A percentile compares a stretch with the other conserved stretches of the same genome.
phyloP scores from a whole-genome alignment of 495 filamentous ascomycete species.

The Trichocladium uniseriatum region DNA sequence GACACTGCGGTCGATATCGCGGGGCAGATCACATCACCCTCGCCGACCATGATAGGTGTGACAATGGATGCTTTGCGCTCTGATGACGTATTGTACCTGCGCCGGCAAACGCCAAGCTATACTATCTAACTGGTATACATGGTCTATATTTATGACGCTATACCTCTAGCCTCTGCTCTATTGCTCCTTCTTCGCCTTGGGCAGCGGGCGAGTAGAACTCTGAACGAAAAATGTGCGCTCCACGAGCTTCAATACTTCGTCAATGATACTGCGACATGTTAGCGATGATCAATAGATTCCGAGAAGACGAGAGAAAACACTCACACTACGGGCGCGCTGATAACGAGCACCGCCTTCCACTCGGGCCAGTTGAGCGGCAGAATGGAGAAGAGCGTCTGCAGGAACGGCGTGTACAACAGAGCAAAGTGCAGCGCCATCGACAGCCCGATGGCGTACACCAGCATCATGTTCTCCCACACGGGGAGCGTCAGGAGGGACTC shows the following conservation, averaged over 20 bases:
- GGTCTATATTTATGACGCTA: slow-evolving; percentile 15
- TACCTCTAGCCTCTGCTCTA: slow-evolving; percentile 6
- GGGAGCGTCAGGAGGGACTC: slow-evolving; percentile 91
- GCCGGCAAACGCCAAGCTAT: not conserved
- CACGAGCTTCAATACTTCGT: slow-evolving; percentile 75
- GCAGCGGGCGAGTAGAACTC: slow-evolving; percentile 17
- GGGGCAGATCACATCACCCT: not conserved
- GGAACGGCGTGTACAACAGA: slow-evolving; percentile 82
- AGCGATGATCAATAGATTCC: slow-evolving; percentile 17
- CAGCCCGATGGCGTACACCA: slow-evolving; percentile 85
- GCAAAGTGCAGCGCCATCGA: slow-evolving; percentile 97
- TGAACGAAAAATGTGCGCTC: slow-evolving; percentile 58
- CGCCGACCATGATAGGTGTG: not conserved
- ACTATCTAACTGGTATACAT: slow-evolving; percentile 13
- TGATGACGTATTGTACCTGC: not conserved
- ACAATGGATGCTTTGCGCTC: not conserved
- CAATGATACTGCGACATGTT: slow-evolving; percentile 59
- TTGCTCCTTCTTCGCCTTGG: slow-evolving; percentile 37
- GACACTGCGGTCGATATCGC: slow-evolving; percentile 2
- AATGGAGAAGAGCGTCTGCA: slow-evolving; percentile 86
- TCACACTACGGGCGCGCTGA: slow-evolving; percentile 92
- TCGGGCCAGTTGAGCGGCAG: slow-evolving; percentile 79
- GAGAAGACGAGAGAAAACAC: slow-evolving; percentile 24
- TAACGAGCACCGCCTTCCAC: slow-evolving; percentile 85
- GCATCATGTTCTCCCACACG: slow-evolving; percentile 93